Conservation (phyloP, 176 grass and related monocot genomes). For the Zea mays region Zm-B73-REFERENCE-NAM-5.0 NC_050099.1:136658001-136658500, state of each 20-base stretch:
- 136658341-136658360: conserved; percentile 62
- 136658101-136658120: not conserved
- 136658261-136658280: conserved; percentile 57
- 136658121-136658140: not conserved
- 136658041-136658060: not conserved
- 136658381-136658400: conserved; percentile 65
- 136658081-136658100: not conserved
- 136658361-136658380: conserved; percentile 46
- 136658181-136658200: conserved; percentile 64
- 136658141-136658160: not conserved
- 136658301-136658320: conserved; percentile 43
- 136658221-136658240: conserved; percentile 82
- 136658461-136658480: conserved; percentile 60
- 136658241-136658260: conserved; percentile 65
- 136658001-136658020: not conserved
- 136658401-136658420: conserved; percentile 44
- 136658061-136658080: not conserved
- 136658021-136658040: not conserved
- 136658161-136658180: conserved; percentile 55
- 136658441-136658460: conserved; percentile 51
- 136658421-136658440: conserved; percentile 39
- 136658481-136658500: conserved; percentile 35
- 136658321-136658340: conserved; percentile 81
- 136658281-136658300: conserved; percentile 50
- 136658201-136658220: conserved; percentile 63